These are phyloP conservation scores for Fusarium concolor DNA, from an alignment of 2,329 filamentous ascomycete species.

Conservation along the genomic window DNA sequence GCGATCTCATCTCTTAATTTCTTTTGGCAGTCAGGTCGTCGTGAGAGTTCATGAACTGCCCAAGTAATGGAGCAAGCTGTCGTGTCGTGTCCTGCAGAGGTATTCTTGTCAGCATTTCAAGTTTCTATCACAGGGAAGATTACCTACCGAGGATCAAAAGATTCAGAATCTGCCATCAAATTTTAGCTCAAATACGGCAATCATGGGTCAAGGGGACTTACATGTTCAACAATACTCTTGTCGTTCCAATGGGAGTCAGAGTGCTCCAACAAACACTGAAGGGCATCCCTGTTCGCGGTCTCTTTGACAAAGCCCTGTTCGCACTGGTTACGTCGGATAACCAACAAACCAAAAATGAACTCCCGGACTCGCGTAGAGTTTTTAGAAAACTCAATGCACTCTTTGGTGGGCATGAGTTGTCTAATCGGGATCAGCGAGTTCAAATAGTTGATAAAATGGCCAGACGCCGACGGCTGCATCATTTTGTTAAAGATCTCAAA, in stretches of 20 bases:
- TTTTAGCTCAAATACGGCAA: slow-evolving; percentile 38
- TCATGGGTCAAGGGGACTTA: slow-evolving; percentile 4
- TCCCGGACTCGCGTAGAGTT: slow-evolving; percentile 47
- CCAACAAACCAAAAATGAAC: slow-evolving; percentile 45
- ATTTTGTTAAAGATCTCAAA: slow-evolving; percentile 38
- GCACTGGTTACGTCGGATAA: slow-evolving; percentile 6
- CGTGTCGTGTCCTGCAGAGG: slow-evolving; percentile 53
- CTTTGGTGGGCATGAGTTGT: slow-evolving; percentile 52
- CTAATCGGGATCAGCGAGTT: slow-evolving; percentile 52
- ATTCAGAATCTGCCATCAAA: slow-evolving; percentile 55
- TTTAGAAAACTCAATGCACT: slow-evolving; percentile 51
- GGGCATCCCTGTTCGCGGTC: slow-evolving; percentile 32
- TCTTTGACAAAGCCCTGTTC: slow-evolving; percentile 2
- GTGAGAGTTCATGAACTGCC: slow-evolving; percentile 55
- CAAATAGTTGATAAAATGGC: slow-evolving; percentile 48
- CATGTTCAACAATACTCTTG: slow-evolving; percentile 47
- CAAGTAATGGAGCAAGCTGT: slow-evolving; percentile 58
- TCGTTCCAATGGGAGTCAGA: slow-evolving; percentile 39
- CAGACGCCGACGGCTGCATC: slow-evolving; percentile 44
- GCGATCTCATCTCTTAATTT: slow-evolving; percentile 55
- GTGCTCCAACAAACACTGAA: slow-evolving; percentile 53
- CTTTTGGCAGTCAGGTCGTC: slow-evolving; percentile 51
- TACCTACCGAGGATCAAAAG: slow-evolving; percentile 56
- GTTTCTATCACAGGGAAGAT: neutral
- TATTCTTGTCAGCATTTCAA: neutral